phyloP scores from a whole-genome alignment of 2,329 filamentous ascomycete species.

The Neofusicoccum parvum region DNA sequence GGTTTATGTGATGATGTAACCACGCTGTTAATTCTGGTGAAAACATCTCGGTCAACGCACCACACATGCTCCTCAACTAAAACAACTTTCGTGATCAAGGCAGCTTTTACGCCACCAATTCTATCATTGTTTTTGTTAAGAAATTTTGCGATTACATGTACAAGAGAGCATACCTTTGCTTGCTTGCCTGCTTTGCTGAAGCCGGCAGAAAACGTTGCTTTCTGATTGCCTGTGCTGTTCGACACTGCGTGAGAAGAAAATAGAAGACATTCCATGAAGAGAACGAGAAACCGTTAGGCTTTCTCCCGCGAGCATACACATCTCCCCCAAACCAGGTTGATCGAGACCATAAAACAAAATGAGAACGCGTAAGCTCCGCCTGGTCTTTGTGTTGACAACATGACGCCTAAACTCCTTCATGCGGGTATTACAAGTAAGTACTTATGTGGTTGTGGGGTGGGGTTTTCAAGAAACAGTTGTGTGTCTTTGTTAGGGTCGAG shows the following conservation, averaged over 20 bases:
- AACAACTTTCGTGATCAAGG: background rate
- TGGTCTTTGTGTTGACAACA: constrained; percentile 1
- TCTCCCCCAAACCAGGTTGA: background rate
- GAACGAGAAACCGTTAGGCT: background rate
- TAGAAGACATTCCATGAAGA: background rate
- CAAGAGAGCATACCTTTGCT: constrained; percentile 1
- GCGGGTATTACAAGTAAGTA: constrained; percentile 18
- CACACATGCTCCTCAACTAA: too few species aligned
- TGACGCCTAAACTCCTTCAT: constrained; percentile 18
- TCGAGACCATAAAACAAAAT: background rate
- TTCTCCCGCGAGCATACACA: background rate
- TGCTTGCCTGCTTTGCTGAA: background rate
- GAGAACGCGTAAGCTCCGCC: background rate
- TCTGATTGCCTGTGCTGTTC: background rate
- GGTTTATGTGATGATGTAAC: background rate
- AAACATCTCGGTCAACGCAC: too few species aligned
- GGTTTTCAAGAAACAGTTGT: background rate
- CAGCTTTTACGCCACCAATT: background rate
- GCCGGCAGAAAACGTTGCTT: background rate
- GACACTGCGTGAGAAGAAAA: background rate
- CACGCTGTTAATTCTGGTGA: background rate
- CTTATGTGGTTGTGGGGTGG: background rate
- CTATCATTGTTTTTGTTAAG: background rate
- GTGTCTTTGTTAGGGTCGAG: background rate
- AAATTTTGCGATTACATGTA: background rate